phyloP scores from a whole-genome alignment of 805 yeast genomes.

The Kodamaea leandrae region DNA sequence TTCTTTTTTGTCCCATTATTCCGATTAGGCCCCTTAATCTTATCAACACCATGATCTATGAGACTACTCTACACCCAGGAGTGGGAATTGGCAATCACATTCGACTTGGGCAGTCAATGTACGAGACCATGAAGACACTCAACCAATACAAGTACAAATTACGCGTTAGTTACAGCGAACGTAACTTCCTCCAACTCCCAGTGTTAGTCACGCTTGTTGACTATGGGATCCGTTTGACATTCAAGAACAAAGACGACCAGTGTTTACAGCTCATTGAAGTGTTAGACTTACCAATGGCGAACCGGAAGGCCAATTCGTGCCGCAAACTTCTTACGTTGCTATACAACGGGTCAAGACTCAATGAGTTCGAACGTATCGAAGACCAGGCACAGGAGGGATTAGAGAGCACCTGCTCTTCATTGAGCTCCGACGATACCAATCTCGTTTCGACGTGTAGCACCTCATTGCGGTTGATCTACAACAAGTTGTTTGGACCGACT shows the following conservation, averaged over 20 bases:
- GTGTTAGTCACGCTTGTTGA: constrained; percentile 28
- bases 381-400: constrained; percentile 9
- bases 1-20: no score
- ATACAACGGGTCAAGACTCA: constrained; percentile 34
- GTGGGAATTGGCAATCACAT: constrained; percentile 33
- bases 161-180: constrained; percentile 29
- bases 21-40: neutral
- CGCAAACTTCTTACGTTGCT: constrained; percentile 18
- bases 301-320: neutral
- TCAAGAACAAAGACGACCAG: constrained; percentile 12
- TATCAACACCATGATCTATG: constrained; percentile 10
- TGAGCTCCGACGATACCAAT: constrained; percentile 7
- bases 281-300: constrained; percentile 9
- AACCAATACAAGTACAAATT: constrained; percentile 26
- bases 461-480: constrained; percentile 47
- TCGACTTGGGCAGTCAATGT: constrained; percentile 30
- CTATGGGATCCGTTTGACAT: constrained; percentile 14
- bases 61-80: constrained; percentile 27
- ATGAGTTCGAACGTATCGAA: constrained; percentile 20
- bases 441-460: constrained; percentile 9
- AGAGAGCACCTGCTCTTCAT: constrained; percentile 7
- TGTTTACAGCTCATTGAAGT: constrained; percentile 14
- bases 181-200: constrained; percentile 31
- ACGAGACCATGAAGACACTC: constrained; percentile 24
- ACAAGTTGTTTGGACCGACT: constrained; percentile 60